Evolutionary conservation across 257 asterid species (phyloP).

Genomic region (Cruciata laevipes): DNA sequence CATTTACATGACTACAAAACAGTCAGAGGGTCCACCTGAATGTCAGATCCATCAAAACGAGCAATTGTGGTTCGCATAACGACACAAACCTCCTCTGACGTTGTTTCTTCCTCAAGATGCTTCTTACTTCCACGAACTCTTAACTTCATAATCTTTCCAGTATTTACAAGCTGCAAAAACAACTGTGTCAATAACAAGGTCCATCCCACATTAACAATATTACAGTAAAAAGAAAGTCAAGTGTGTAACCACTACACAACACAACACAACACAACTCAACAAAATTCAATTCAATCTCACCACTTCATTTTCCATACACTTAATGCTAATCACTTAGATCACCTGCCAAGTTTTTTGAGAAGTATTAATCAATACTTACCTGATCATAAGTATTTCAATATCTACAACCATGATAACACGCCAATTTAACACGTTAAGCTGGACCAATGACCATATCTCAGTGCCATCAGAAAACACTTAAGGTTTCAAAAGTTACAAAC

Average conservation of each 20-base stretch:
- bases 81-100: conserved; percentile 77
- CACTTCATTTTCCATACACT: not conserved
- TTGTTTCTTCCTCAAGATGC: conserved; percentile 47
- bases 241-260: not conserved
- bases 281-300: not conserved
- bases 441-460: too few species aligned
- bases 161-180: conserved; percentile 55
- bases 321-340: not conserved
- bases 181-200: conserved; percentile 6
- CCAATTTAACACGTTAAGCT: too few species aligned
- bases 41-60: conserved; percentile 84
- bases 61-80: conserved; percentile 82
- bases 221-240: not conserved
- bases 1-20: not conserved
- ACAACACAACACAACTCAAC: not conserved
- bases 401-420: too few species aligned
- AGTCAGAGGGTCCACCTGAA: conserved; percentile 47
- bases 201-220: not conserved
- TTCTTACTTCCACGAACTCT: conserved; percentile 74
- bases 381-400: too few species aligned
- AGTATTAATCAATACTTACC: too few species aligned
- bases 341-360: too few species aligned
- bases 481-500: not conserved
- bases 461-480: not conserved
- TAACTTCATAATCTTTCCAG: conserved; percentile 65